Base-by-base conservation (phyloP, 495 filamentous ascomycete genomes). In the Penicillium cataractarum region DNA sequence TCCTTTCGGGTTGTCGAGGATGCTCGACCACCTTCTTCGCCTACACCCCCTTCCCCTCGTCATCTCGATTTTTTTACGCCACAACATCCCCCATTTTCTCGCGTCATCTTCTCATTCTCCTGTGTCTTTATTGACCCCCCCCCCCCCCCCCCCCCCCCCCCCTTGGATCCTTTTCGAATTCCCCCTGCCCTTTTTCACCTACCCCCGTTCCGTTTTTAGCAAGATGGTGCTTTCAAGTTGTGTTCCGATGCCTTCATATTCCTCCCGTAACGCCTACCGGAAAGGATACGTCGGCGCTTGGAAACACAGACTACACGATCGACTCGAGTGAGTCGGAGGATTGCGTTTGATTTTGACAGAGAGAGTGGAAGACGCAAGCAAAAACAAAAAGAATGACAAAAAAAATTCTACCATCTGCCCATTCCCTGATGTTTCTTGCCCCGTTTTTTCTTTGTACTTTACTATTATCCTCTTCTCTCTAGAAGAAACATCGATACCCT, bases 401-500 rank as follows among this genome's bases (percentile, higher is more conserved):
- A 64, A 64, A 69, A 63, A 60, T 29, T 54, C 49, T 46, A 60
- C 49, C 52, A 53, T 42, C 46, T 35, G 27, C 19, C n/a, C 26
- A 21, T 3, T n/a, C 22, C 53, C 48, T 60, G 33, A 17, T 54
- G 17, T 54, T 71, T 65, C 55, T 58, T 52, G 29, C 56, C 60
- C 55, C 55, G 55, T 40, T 64, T 63, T 67, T 64, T 73, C 60
- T 67, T 65, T 68, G 63, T 74, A 71, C 68, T 70, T 66, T 67
- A 69, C 44, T 70, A 69, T 50, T 27, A 68, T 50, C 22, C 64
- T 55, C 58, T 65, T 64, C 53, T 56, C 37, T 51, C 24, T 63
- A 58, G 49, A 65, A 68, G 72, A 73, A 75, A 74, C 70, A 78
- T 78, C 75, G 75, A 79, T 76, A 79, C 75, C 76, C 76, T 78